Conservation (phyloP, 768 basidiomycete species). For the Serendipita sp. region DNA sequence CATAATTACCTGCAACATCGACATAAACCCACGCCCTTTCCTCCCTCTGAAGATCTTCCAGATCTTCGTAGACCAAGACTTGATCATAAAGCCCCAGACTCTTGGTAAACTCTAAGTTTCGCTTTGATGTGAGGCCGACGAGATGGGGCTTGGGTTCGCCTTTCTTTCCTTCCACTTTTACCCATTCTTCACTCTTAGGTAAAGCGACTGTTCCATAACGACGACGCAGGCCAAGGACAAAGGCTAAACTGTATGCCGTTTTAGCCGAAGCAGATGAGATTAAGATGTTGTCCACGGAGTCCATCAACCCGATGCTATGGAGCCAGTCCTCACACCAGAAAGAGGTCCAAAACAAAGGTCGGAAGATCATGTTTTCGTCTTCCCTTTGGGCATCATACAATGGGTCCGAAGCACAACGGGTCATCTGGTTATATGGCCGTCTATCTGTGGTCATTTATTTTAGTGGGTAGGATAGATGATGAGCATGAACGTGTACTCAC, state of each 20-base stretch:
- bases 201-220: slow-evolving; percentile 9
- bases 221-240: slow-evolving; percentile 28
- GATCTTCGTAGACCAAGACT: slow-evolving; percentile 36
- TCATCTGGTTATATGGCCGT: slow-evolving; percentile 50
- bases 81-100: slow-evolving; percentile 39
- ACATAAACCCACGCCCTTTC: slow-evolving; percentile 37
- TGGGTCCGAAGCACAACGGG: slow-evolving; percentile 39
- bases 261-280: slow-evolving; percentile 59
- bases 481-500: slow-evolving; percentile 18
- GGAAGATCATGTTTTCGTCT: slow-evolving; percentile 54
- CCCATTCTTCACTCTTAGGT: background rate
- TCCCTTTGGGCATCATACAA: slow-evolving; percentile 35
- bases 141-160: slow-evolving; percentile 17
- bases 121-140: slow-evolving; percentile 43
- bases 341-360: slow-evolving; percentile 59
- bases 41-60: slow-evolving; percentile 20
- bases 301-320: slow-evolving; percentile 18
- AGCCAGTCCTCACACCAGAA: slow-evolving; percentile 66
- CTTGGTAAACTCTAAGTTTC: slow-evolving; percentile 39
- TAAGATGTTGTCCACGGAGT: slow-evolving; percentile 24
- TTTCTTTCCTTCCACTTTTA: background rate
- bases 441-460: slow-evolving; percentile 26
- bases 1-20: slow-evolving; percentile 44
- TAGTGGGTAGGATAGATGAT: background rate
- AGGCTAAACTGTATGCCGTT: slow-evolving; percentile 54